Base-by-base conservation (phyloP, 2,329 filamentous ascomycete species). In the Dactylonectria estremocensis region DNA sequence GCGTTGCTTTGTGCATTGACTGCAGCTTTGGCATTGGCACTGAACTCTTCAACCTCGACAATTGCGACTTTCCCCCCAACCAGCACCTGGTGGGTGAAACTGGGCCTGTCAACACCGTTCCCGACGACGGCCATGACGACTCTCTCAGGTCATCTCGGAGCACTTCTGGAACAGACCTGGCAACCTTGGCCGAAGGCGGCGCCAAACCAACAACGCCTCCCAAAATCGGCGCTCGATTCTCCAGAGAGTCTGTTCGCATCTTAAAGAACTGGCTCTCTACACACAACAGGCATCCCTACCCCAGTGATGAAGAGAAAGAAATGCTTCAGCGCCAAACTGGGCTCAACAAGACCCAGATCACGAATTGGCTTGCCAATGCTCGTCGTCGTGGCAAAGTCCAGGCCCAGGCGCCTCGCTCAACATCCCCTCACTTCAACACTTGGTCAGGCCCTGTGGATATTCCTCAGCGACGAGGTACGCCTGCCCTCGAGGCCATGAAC, bases 291-390 rank as follows among this genome's bases (percentile, higher is more conserved):
- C 93, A 97, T 74, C 95, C 95, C 0, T 98, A 97, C 77, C 95
- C 95, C 5, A 95, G 90, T 37, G 94, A 97, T 49, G 91, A 94
- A 66, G 93, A 97, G 77, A 97, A 95, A 77, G 92, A 95, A 72
- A 88, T 90, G 69, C 85, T 98, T 28, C 92, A 94, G 80, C 87
- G 88, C 53, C 88, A 92, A 74, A 97, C 95, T 1, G 94, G 94
- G 8, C 85, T 98, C 46, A 95, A 90, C 78, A 90, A 93, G 75
- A 92, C 88, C 14, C 95, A 98, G 77, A 95, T 97, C 74, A 92
- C 91, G 11, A 97, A 97, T 78, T 97, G 95, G 95, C 89, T 97
- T 53, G 95, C 95, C 66, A 97, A 97, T 80, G 94, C 94, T 64
- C 90, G 95, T 49, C 90, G 95, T 64, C 88, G 95, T 69, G 91